A percentile compares a stretch with the other conserved stretches of the same genome.
Evolutionary conservation across 2,329 filamentous ascomycete genomes (phyloP).

Genomic region (Venturia pyrina): DNA sequence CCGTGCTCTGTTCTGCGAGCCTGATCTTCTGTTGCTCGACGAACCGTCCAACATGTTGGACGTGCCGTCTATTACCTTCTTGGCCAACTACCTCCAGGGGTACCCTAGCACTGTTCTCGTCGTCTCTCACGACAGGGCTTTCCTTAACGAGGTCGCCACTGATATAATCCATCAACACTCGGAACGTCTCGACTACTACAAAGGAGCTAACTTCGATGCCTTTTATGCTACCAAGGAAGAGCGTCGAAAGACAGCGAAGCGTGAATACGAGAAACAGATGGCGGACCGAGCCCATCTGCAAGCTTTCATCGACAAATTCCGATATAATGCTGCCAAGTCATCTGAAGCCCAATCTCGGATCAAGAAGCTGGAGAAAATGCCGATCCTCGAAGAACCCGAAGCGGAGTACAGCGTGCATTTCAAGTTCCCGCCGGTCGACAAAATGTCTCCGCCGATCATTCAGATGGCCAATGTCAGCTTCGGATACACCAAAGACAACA

Average conservation of each 20-base stretch:
- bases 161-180: constrained; percentile 99
- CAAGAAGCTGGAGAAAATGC: constrained; percentile 98
- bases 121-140: constrained; percentile 96
- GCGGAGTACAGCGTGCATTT: constrained; percentile 94
- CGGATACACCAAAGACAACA: constrained; percentile 71
- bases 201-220: constrained; percentile 84
- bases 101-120: constrained; percentile 95
- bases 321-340: constrained; percentile 97
- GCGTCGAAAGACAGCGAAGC: constrained; percentile 88
- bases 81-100: constrained; percentile 85
- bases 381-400: constrained; percentile 80
- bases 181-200: constrained; percentile 95
- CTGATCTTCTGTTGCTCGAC: constrained; percentile 88
- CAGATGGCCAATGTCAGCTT: constrained; percentile 93
- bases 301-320: constrained; percentile 98
- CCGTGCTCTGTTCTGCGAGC: constrained; percentile 93
- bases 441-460: constrained; percentile 92
- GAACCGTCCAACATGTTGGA: constrained; percentile 99
- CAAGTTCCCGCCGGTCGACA: constrained; percentile 95
- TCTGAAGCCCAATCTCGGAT: constrained; percentile 97
- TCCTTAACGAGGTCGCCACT: constrained; percentile 97
- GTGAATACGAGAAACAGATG: constrained; percentile 99
- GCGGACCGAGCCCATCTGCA: constrained; percentile 85
- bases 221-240: constrained; percentile 98
- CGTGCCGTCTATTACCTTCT: constrained; percentile 97